Percentiles rank a stretch among this genome's conserved stretches.
phyloP scores from a whole-genome alignment of 352 stramenopile genomes.

The Pythium phragmiticola region DNA sequence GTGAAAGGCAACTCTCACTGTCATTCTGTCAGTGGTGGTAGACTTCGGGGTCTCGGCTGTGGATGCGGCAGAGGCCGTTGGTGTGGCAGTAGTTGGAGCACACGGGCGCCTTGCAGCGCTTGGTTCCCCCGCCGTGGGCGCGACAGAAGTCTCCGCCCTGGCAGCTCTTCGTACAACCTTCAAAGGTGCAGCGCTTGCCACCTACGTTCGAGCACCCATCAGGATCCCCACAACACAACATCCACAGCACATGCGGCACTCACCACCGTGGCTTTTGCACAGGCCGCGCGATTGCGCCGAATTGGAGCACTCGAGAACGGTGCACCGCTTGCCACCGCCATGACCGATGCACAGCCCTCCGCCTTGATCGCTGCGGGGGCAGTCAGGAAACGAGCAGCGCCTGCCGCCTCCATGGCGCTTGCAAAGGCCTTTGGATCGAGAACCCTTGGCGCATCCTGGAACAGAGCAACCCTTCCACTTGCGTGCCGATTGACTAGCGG shows the following conservation, averaged over 20 bases:
- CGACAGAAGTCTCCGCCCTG: slow-evolving; percentile 72
- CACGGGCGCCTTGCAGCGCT: slow-evolving; percentile 29
- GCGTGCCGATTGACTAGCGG: slow-evolving; percentile 31
- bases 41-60: background rate
- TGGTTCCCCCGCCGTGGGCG: slow-evolving; percentile 44
- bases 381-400: slow-evolving; percentile 55
- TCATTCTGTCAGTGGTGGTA: background rate
- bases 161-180: slow-evolving; percentile 68
- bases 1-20: background rate
- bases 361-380: slow-evolving; percentile 79
- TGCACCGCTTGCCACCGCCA: slow-evolving; percentile 68
- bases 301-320: slow-evolving; percentile 63
- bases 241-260: background rate
- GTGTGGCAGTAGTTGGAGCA: slow-evolving; percentile 34
- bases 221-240: background rate
- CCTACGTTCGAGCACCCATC: slow-evolving; percentile 28
- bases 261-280: slow-evolving; percentile 87
- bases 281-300: slow-evolving; percentile 78
- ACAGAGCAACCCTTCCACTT: slow-evolving; percentile 76
- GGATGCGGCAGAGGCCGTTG: slow-evolving; percentile 29
- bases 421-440: slow-evolving; percentile 76
- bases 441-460: slow-evolving; percentile 67
- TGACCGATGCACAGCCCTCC: slow-evolving; percentile 82
- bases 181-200: slow-evolving; percentile 56
- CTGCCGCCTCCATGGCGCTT: slow-evolving; percentile 87